Evolutionary conservation across 768 basidiomycete species (phyloP), one percentile per base, ranked within the genome.

Genomic region (Boletales sp.): DNA sequence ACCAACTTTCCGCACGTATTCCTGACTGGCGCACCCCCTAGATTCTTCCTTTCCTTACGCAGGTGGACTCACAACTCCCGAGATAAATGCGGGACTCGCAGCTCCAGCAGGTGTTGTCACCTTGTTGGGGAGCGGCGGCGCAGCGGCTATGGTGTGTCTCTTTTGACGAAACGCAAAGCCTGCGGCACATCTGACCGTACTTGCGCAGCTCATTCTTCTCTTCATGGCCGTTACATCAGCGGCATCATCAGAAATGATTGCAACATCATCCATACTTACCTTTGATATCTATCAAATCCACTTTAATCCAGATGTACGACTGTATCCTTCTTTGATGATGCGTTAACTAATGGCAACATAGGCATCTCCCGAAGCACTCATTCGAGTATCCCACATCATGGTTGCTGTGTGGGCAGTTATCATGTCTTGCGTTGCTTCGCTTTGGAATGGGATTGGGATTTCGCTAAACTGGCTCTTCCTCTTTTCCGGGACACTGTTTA

Each of bases 11-110:
- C 14, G 29, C 15, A 39, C 30, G 15, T 15, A 37, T 17, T 18
- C 14, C 31, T 36, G 24, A 41, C 31, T 17, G 3, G 21, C 4
- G 29, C 24, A 6, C 37, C 21, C n/a, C 62, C 65, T 27, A 42
- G 67, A 61, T 68, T 74, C 78, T 7, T 66, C 62, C 21, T 82
- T 79, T 55, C 80, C 51, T 61, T 69, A 44, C 49, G 63, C 29
- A 15, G 55, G 55, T 27, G 59, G 48, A 8, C 55, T 65, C 17
- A 64, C 67, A 9, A 32, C 55, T 6, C 51, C 53, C 9, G 67
- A 72, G 34, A 57, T 63, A 38, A 56, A 64, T 30, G 69, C 72
- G 8, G 72, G 72, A 11, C 64, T 72, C 10, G 62, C 69, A 14
- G 65, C 66, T n/a, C 66, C 66, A 18, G 64, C 63, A 14, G 63